Evolutionary conservation across 805 yeast genomes (phyloP).

Genomic region (Zygosaccharomyces kombuchaensis): DNA sequence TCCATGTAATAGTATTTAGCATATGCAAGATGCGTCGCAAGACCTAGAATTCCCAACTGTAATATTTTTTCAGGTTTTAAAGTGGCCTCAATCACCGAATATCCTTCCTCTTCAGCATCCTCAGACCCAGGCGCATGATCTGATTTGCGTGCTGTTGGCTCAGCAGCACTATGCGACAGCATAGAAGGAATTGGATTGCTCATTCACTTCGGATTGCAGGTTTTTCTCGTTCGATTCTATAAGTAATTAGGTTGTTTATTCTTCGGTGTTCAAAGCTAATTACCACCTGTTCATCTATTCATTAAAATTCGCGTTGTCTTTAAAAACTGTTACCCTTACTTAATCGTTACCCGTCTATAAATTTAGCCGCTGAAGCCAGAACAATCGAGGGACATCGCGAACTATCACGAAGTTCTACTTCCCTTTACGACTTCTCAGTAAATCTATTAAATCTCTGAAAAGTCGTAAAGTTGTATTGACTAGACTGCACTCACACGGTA

Average conservation of each 20-base stretch:
- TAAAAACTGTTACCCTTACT: not conserved
- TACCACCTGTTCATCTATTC: not conserved
- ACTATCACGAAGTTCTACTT: not conserved
- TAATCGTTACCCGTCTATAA: constrained; percentile 4
- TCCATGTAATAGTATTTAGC: constrained; percentile 14
- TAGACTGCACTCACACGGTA: no score
- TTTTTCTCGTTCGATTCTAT: not conserved
- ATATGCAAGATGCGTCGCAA: constrained; percentile 23
- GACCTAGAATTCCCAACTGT: constrained; percentile 26
- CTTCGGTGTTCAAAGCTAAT: not conserved
- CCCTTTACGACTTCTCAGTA: not conserved
- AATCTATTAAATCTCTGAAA: no score
- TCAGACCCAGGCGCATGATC: not conserved
- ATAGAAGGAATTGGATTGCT: not conserved
- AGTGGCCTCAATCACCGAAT: constrained; percentile 17
- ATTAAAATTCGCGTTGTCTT: no score
- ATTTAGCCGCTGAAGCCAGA: constrained; percentile 7
- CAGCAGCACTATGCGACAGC: not conserved
- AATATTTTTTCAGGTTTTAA: constrained; percentile 24
- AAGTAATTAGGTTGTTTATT: not conserved
- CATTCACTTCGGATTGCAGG: not conserved
- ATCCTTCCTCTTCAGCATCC: constrained; percentile 4
- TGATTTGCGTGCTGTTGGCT: not conserved
- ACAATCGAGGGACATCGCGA: not conserved
- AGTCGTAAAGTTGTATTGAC: no score